These are phyloP conservation scores for Alternaria atra DNA, from an alignment of 2,329 filamentous ascomycete species.

Conservation along the genomic window DNA sequence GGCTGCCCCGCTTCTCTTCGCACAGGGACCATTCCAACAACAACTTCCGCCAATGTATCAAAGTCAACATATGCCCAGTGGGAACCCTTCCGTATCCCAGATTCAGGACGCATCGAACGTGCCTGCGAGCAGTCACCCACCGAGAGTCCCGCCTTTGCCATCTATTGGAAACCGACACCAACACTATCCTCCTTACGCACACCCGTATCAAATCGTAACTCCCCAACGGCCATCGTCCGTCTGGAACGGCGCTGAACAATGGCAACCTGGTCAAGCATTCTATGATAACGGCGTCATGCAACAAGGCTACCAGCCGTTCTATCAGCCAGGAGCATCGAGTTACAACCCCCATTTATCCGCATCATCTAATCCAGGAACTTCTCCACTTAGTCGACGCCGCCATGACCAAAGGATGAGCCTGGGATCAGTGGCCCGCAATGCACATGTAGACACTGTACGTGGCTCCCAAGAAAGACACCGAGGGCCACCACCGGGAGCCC, in stretches of 20 bases:
- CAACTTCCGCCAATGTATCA: slow-evolving; percentile 24
- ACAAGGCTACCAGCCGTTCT: slow-evolving; percentile 11
- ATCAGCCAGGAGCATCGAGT: slow-evolving; percentile 2
- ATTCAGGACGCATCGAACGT: slow-evolving; percentile 17
- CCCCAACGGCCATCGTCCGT: slow-evolving; percentile 30
- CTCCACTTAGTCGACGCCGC: slow-evolving; percentile 11
- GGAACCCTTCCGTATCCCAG: slow-evolving; percentile 20
- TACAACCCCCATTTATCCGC: slow-evolving; percentile 7
- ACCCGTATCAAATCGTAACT: slow-evolving; percentile 11
- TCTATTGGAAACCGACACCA: slow-evolving; percentile 15
- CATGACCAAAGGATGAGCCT: slow-evolving; percentile 7
- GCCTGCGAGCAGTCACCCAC: slow-evolving; percentile 18
- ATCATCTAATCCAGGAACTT: slow-evolving; percentile 2
- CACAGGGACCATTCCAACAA: slow-evolving; percentile 25
- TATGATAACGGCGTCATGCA: slow-evolving; percentile 12
- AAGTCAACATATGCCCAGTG: slow-evolving; percentile 10
- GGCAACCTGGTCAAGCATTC: slow-evolving; percentile 8
- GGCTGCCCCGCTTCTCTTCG: slow-evolving; percentile 27
- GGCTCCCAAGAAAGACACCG: slow-evolving; percentile 8
- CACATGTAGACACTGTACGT: slow-evolving; percentile 13
- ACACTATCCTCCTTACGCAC: slow-evolving; percentile 20
- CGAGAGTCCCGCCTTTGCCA: slow-evolving; percentile 17
- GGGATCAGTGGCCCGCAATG: slow-evolving; percentile 14
- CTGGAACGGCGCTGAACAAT: slow-evolving; percentile 18
- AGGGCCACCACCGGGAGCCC: slow-evolving; percentile 23